A percentile compares a stretch with the other conserved stretches of the same genome.
phyloP scores from a whole-genome alignment of 768 basidiomycete genomes.

The Pulveroboletus ravenelii region DNA sequence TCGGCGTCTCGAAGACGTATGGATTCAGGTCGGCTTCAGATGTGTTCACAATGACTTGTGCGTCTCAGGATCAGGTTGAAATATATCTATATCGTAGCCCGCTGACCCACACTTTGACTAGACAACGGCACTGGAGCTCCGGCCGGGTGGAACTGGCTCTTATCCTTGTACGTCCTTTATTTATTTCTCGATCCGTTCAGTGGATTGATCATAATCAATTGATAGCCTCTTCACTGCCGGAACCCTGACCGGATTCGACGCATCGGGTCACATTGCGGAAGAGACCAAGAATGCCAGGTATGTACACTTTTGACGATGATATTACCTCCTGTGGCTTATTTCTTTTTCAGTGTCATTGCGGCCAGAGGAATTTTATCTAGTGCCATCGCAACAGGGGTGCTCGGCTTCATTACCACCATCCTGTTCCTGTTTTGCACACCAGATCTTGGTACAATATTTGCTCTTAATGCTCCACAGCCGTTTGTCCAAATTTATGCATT shows the following conservation, averaged over 20 bases:
- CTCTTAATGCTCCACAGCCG: conserved; percentile 80
- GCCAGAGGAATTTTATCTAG: conserved; percentile 79
- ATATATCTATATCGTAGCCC: not conserved
- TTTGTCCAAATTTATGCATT: conserved; percentile 86
- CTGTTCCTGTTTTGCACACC: conserved; percentile 85
- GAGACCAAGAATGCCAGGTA: conserved; percentile 81
- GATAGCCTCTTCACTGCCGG: conserved; percentile 82
- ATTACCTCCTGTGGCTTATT: not conserved
- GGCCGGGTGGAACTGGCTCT: conserved; percentile 86
- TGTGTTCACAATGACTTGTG: conserved; percentile 79
- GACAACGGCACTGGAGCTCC: conserved; percentile 89
- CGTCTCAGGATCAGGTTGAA: conserved; percentile 33
- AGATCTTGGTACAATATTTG: conserved; percentile 68
- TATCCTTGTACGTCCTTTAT: conserved; percentile 62
- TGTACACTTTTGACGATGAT: not conserved
- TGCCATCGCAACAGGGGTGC: conserved; percentile 68
- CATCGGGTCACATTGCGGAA: conserved; percentile 82
- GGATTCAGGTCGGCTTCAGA: conserved; percentile 82
- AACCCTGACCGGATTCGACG: conserved; percentile 88
- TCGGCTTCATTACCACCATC: conserved; percentile 77
- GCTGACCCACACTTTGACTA: conserved; percentile 26
- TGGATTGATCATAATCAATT: conserved; percentile 35
- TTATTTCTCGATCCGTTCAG: not conserved
- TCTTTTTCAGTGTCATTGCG: conserved; percentile 55
- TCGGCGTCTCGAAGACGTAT: conserved; percentile 84